Evolutionary conservation across 495 filamentous ascomycete species (phyloP).

Genomic region (Penicillium mononematosum): DNA sequence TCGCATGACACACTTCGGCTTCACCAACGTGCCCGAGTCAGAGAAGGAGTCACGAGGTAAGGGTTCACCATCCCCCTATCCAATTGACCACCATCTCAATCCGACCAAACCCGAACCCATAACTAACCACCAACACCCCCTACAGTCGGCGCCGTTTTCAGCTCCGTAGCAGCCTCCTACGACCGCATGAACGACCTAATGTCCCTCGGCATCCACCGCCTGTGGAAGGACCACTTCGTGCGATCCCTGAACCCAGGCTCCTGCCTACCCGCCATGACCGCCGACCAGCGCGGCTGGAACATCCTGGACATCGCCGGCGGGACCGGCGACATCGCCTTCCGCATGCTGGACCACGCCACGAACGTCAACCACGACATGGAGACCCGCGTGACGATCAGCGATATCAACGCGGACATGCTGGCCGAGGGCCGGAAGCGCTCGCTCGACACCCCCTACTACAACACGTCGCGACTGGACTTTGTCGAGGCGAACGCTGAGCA

Average conservation of each 20-base stretch:
- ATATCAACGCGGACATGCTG: constrained; percentile 96
- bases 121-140: constrained; percentile 20
- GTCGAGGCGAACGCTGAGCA: constrained; percentile 88
- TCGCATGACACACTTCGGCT: constrained; percentile 89
- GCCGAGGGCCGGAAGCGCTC: constrained; percentile 80
- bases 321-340: constrained; percentile 97
- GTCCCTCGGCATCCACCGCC: constrained; percentile 92
- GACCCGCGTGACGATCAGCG: constrained; percentile 81
- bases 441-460: constrained; percentile 55
- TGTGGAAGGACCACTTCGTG: constrained; percentile 99
- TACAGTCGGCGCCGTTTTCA: constrained; percentile 84
- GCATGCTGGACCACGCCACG: constrained; percentile 86
- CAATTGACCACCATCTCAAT: neutral
- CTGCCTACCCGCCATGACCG: constrained; percentile 50
- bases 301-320: constrained; percentile 98
- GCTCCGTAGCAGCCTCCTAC: constrained; percentile 87
- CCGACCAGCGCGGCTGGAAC: constrained; percentile 54
- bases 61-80: constrained; percentile 5
- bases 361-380: constrained; percentile 74
- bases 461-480: constrained; percentile 64
- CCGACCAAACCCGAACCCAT: neutral
- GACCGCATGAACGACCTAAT: constrained; percentile 99
- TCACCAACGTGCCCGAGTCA: constrained; percentile 77
- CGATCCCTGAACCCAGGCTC: constrained; percentile 85
- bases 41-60: constrained; percentile 76